Evolutionary conservation across 352 stramenopile species (phyloP).

Genomic region (Elongisporangium senticosum): DNA sequence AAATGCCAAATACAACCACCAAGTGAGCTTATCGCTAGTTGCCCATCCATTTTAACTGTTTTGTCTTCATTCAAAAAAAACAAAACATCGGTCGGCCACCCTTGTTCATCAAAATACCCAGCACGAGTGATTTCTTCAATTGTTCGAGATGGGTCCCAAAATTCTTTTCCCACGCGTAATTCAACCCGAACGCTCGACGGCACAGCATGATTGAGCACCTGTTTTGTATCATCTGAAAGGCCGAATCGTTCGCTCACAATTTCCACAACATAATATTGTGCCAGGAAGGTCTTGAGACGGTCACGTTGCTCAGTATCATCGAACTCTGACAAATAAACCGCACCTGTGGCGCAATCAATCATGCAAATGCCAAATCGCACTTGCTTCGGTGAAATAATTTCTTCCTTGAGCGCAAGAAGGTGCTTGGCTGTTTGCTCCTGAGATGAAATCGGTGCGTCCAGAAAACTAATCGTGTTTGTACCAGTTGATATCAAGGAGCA

Average conservation of each 20-base stretch:
- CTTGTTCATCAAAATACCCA: constrained; percentile 84
- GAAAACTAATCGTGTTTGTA: constrained; percentile 93
- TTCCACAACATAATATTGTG: constrained; percentile 82
- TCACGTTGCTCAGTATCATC: constrained; percentile 94
- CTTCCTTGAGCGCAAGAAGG: constrained; percentile 70
- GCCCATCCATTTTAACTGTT: constrained; percentile 45
- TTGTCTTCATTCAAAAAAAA: constrained; percentile 71
- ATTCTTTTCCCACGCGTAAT: constrained; percentile 61
- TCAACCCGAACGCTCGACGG: constrained; percentile 58
- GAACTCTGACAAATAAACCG: constrained; percentile 96
- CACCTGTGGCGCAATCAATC: constrained; percentile 91
- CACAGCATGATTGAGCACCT: constrained; percentile 69
- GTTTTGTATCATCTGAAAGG: constrained; percentile 57
- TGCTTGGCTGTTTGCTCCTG: constrained; percentile 38
- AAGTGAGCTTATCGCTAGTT: constrained; percentile 63
- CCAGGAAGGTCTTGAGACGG: constrained; percentile 94
- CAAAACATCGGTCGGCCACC: constrained; percentile 54
- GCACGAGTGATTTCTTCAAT: constrained; percentile 87
- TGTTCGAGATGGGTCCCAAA: constrained; percentile 90
- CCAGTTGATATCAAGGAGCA: constrained; percentile 94
- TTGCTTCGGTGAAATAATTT: constrained; percentile 18
- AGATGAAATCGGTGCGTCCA: constrained; percentile 81
- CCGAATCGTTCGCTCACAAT: constrained; percentile 73
- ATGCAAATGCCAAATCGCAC: constrained; percentile 93
- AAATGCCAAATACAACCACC: constrained; percentile 79